Evolutionary conservation across 1,284 basidiomycete genomes (phyloP).

Genomic region (Phylloboletellus chloephorus): DNA sequence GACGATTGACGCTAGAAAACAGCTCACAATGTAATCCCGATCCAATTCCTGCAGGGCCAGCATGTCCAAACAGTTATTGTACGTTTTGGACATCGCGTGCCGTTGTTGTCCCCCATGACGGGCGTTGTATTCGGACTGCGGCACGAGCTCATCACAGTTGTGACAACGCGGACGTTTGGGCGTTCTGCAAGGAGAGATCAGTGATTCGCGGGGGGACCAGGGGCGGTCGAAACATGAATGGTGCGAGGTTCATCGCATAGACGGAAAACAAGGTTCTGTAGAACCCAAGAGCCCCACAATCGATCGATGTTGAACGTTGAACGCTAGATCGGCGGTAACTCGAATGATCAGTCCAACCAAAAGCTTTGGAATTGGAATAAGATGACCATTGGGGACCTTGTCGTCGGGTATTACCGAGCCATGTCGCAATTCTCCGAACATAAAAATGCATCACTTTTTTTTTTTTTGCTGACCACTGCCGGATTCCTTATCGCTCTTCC

Average conservation of each 20-base stretch:
- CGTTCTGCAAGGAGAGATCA: constrained; percentile 5
- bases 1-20: no score
- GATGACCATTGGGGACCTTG: neutral
- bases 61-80: no score
- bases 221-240: no score
- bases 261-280: no score
- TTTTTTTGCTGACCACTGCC: constrained; percentile 14
- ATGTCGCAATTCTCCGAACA: constrained; percentile 22
- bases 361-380: no score
- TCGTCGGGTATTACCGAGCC: constrained; percentile 9
- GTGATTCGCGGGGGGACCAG: neutral
- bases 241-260: no score
- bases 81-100: no score
- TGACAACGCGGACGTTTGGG: constrained; percentile 10
- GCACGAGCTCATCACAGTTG: constrained; percentile 14
- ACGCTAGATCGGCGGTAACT: neutral
- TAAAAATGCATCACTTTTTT: constrained; percentile 5
- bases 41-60: no score
- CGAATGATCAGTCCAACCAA: no score
- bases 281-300: no score
- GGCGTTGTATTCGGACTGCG: constrained; percentile 4
- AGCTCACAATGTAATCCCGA: no score
- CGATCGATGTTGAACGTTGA: no score
- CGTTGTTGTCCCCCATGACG: constrained; percentile 16
- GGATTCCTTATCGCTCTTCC: constrained; percentile 33